A percentile compares a stretch with the other conserved stretches of the same genome.
These are phyloP conservation scores for Fennellomyces sp. DNA, from an alignment of 371 early-diverging fungal species.

Conservation along the genomic window DNA sequence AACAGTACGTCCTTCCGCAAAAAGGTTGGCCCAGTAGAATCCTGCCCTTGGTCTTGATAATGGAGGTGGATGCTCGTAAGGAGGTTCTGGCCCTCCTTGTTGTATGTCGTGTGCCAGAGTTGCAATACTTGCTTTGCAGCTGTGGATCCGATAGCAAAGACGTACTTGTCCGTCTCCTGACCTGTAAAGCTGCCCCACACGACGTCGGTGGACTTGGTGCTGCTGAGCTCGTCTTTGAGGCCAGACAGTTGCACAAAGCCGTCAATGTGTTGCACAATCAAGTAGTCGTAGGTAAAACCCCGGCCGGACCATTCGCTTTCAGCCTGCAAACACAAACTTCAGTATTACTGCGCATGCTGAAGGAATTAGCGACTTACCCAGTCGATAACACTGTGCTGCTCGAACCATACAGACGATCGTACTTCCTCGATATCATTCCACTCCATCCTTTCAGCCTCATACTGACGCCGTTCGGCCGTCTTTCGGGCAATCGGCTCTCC, in stretches of 20 bases:
- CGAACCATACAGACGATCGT: conserved; percentile 17
- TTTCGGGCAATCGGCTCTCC: conserved; percentile 35
- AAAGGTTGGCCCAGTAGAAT: neutral
- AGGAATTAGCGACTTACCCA: conserved; percentile 28
- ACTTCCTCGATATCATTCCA: conserved; percentile 41
- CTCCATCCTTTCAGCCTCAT: conserved; percentile 59
- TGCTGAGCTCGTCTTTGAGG: conserved; percentile 23
- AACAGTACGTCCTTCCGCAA: conserved; percentile 25
- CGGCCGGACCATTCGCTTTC: conserved; percentile 10
- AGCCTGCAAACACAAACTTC: conserved; percentile 19
- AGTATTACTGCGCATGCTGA: no score
- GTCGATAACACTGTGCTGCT: conserved; percentile 28
- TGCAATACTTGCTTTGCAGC: conserved; percentile 17
- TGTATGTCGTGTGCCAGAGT: conserved; percentile 1
- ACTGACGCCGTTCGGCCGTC: conserved; percentile 36
- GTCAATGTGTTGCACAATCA: conserved; percentile 39
- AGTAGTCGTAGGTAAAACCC: conserved; percentile 28
- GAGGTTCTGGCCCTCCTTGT: conserved; percentile 10
- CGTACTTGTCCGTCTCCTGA: conserved; percentile 16
- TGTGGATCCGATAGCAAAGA: conserved; percentile 24
- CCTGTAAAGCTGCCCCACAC: conserved; percentile 33
- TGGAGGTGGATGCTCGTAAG: conserved; percentile 34
- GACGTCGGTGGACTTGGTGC: conserved; percentile 20
- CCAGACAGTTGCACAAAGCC: conserved; percentile 28
- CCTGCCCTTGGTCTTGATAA: conserved; percentile 15